Evolutionary conservation across 345 rosid genomes (phyloP).

Genomic region (Sonneratia caseolaris): DNA sequence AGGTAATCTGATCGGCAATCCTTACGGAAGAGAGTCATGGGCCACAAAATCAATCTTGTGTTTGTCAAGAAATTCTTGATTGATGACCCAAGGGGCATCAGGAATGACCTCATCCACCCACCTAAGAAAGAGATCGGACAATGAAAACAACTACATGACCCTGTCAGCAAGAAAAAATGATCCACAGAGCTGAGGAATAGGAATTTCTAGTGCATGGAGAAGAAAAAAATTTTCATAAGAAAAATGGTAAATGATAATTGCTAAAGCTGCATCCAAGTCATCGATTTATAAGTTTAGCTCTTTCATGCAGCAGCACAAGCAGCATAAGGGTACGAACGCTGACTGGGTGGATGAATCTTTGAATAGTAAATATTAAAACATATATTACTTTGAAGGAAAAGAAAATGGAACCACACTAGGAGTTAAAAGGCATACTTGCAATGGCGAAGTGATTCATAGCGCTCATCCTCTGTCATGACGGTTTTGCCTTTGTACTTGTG

Average conservation of each 20-base stretch:
- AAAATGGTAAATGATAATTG: neutral
- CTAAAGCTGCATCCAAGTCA: neutral
- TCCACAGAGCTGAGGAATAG: neutral
- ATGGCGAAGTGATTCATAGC: constrained; percentile 90
- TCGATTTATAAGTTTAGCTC: too few species aligned
- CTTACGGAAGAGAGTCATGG: constrained; percentile 92
- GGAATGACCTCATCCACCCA: constrained; percentile 98
- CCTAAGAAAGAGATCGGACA: constrained; percentile 25
- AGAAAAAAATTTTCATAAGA: neutral
- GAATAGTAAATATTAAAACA: neutral
- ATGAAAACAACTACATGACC: neutral
- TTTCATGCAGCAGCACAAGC: neutral
- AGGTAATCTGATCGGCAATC: neutral
- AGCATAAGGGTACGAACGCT: neutral
- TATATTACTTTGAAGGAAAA: neutral
- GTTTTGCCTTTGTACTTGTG: constrained; percentile 86
- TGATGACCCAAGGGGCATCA: constrained; percentile 86
- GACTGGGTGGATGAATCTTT: neutral
- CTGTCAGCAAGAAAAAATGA: neutral
- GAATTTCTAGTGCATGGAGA: neutral
- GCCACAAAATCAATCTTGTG: constrained; percentile 72
- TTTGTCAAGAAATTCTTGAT: constrained; percentile 77
- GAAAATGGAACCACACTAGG: neutral
- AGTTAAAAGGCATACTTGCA: constrained; percentile 54
- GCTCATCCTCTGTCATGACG: constrained; percentile 73